These are phyloP conservation scores for Aspergillus diversus DNA, from an alignment of 495 filamentous ascomycete genomes.

Conservation along the genomic window DNA sequence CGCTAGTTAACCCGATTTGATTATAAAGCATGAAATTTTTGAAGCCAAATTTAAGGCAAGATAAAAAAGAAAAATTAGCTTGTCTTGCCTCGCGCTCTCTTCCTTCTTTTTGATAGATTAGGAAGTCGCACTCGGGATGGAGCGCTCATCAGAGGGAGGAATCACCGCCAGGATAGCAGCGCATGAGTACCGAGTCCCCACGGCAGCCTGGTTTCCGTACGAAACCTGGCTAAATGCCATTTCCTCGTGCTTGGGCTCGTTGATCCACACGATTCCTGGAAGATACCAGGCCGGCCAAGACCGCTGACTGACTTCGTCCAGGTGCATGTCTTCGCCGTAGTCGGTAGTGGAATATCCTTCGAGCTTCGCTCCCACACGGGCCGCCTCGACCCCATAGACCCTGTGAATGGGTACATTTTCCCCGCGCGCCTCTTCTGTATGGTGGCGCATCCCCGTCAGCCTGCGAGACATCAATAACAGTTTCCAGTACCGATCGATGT, in stretches of 20 bases:
- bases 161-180: conserved; percentile 27
- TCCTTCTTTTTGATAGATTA: too few species aligned
- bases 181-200: conserved; percentile 19
- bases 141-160: conserved; percentile 17
- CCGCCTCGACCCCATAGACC: too few species aligned
- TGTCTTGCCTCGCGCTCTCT: too few species aligned
- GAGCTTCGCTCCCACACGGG: too few species aligned
- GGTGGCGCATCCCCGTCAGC: conserved; percentile 20
- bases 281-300: conserved; percentile 1
- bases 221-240: conserved; percentile 21
- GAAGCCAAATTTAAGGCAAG: too few species aligned
- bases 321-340: not conserved
- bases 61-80: too few species aligned
- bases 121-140: too few species aligned
- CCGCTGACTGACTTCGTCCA: not conserved
- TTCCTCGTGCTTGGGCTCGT: conserved; percentile 19
- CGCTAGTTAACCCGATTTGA: too few species aligned
- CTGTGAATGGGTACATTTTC: too few species aligned
- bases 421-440: too few species aligned
- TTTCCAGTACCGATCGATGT: conserved; percentile 25
- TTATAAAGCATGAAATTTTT: too few species aligned
- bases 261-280: conserved; percentile 24
- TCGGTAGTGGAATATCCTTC: too few species aligned
- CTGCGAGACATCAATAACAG: conserved; percentile 15
- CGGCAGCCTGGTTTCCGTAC: conserved; percentile 25